Evolutionary conservation across 2,329 filamentous ascomycete genomes (phyloP).

Genomic region (Penicillium sp.): DNA sequence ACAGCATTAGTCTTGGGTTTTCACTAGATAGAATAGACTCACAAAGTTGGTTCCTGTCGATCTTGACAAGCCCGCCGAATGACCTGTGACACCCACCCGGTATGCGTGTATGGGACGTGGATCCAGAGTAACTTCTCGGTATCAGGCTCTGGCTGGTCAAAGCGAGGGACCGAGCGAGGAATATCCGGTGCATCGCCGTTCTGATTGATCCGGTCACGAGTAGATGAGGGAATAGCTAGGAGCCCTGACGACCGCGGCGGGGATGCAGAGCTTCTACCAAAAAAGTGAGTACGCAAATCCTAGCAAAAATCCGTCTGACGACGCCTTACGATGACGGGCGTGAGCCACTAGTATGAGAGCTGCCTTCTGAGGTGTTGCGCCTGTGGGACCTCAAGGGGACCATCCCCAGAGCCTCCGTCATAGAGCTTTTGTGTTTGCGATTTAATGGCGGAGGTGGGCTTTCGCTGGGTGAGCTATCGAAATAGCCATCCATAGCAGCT

Average conservation of each 20-base stretch:
- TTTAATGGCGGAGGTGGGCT: slow-evolving; percentile 15
- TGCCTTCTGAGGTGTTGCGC: slow-evolving; percentile 16
- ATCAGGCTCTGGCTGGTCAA: slow-evolving; percentile 34
- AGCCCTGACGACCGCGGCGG: slow-evolving; percentile 23
- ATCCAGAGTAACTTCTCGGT: slow-evolving; percentile 38
- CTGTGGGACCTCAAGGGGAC: slow-evolving; percentile 9
- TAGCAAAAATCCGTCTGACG: not conserved
- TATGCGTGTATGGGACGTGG: slow-evolving; percentile 35
- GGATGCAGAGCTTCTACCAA: slow-evolving; percentile 12
- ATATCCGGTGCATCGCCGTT: slow-evolving; percentile 22
- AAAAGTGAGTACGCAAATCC: not conserved
- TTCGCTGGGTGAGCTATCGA: slow-evolving; percentile 15
- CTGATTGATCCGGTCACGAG: slow-evolving; percentile 25
- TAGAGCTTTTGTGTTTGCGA: slow-evolving; percentile 7
- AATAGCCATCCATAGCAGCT: slow-evolving; percentile 22
- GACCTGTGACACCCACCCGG: slow-evolving; percentile 22
- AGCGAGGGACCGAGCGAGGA: slow-evolving; percentile 29
- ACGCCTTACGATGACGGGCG: slow-evolving; percentile 19
- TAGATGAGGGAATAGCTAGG: slow-evolving; percentile 24
- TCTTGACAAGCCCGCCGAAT: slow-evolving; percentile 22
- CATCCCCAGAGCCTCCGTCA: slow-evolving; percentile 12
- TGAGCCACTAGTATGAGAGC: slow-evolving; percentile 17
- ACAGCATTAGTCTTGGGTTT: not conserved
- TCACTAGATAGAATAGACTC: not conserved
- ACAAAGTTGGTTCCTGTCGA: slow-evolving; percentile 26